phyloP scores from a whole-genome alignment of 2,329 filamentous ascomycete genomes.

The Macrophomina phaseolina region DNA sequence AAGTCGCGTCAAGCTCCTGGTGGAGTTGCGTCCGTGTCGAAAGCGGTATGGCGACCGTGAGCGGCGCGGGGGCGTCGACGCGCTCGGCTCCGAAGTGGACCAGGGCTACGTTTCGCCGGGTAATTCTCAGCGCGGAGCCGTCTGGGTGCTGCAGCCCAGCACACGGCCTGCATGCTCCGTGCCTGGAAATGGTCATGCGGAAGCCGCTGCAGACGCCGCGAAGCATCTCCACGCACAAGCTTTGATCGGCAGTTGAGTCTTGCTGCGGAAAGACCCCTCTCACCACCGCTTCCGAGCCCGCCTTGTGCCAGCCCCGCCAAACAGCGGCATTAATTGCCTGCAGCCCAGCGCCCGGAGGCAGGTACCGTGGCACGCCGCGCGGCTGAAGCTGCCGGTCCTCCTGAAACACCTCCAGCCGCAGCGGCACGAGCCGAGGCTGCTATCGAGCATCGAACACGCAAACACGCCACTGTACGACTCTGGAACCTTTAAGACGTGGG shows the following conservation, averaged over 20 bases:
- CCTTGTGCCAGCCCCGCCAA: neutral
- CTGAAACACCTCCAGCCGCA: neutral
- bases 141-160: neutral
- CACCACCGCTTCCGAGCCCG: neutral
- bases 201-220: neutral
- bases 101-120: slow-evolving; percentile 3
- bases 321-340: slow-evolving; percentile 12
- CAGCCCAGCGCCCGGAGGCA: neutral
- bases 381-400: neutral
- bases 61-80: neutral
- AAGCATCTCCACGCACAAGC: neutral
- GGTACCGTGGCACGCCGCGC: neutral
- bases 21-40: slow-evolving; percentile 25
- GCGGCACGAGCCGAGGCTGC: slow-evolving; percentile 3
- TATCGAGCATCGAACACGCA: neutral
- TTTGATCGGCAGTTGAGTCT: slow-evolving; percentile 20
- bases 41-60: slow-evolving; percentile 22
- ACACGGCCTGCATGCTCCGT: slow-evolving; percentile 3
- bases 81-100: slow-evolving; percentile 18
- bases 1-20: slow-evolving; percentile 17
- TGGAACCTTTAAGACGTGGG: neutral
- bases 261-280: neutral
- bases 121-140: slow-evolving; percentile 14
- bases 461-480: neutral
- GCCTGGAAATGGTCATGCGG: slow-evolving; percentile 18